Evolutionary conservation across 352 stramenopile genomes (phyloP).

Genomic region (Thalassiosira mediterranea): DNA sequence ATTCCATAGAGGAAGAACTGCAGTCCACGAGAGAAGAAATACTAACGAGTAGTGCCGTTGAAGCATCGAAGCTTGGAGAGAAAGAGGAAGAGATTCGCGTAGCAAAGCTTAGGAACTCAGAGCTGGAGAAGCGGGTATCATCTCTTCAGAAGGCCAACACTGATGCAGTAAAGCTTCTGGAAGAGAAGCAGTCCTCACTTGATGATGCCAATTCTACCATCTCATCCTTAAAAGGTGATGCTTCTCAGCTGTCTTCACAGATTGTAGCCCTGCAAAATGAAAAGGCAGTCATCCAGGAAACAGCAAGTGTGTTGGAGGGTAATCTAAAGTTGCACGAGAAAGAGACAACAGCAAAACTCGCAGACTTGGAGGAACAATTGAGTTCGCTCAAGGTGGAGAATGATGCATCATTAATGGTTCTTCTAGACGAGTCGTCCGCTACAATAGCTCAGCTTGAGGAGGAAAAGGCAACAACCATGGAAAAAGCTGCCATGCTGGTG

Average conservation of each 20-base stretch:
- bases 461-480: slow-evolving; percentile 44
- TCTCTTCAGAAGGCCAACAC: slow-evolving; percentile 7
- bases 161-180: not conserved
- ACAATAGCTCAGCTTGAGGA: slow-evolving; percentile 41
- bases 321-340: slow-evolving; percentile 5
- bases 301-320: slow-evolving; percentile 5
- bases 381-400: not conserved
- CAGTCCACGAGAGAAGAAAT: no score
- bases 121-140: not conserved
- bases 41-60: not conserved
- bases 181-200: not conserved
- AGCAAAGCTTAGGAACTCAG: not conserved
- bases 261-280: slow-evolving; percentile 13
- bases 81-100: not conserved
- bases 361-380: not conserved
- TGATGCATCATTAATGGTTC: no score
- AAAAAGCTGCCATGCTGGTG: no score
- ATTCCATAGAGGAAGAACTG: no score
- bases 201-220: not conserved
- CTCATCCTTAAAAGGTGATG: not conserved
- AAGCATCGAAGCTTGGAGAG: not conserved
- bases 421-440: slow-evolving; percentile 30
- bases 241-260: not conserved
- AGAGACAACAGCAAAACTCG: no score
- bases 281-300: slow-evolving; percentile 18